Conservation (phyloP, 768 basidiomycete genomes). For the Infundibulicybe gibba region DNA sequence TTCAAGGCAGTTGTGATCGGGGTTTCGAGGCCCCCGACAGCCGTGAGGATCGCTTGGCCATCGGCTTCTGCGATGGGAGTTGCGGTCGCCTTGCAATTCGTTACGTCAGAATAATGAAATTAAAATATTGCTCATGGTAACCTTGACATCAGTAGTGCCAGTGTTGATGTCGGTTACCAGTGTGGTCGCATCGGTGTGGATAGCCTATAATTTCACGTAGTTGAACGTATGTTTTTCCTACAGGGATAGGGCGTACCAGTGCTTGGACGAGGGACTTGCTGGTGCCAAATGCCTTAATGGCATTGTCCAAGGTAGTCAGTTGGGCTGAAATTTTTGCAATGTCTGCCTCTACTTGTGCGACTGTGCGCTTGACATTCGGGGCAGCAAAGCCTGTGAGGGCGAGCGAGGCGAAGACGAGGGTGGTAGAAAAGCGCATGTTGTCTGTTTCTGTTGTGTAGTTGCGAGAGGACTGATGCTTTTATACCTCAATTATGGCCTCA, state of each 20-base stretch:
- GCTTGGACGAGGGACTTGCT: constrained; percentile 18
- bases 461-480: too few relatives aligned
- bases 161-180: constrained; percentile 16
- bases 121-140: constrained; percentile 1
- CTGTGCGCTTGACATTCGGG: neutral
- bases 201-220: constrained; percentile 9
- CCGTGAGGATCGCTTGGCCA: constrained; percentile 12
- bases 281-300: constrained; percentile 4
- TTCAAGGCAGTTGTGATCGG: constrained; percentile 20
- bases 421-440: constrained; percentile 8
- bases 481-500: too few relatives aligned
- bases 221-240: neutral
- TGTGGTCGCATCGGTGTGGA: constrained; percentile 18
- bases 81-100: too few relatives aligned
- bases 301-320: constrained; percentile 3
- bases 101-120: neutral
- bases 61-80: constrained; percentile 10
- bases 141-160: constrained; percentile 20
- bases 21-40: constrained; percentile 20
- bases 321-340: neutral
- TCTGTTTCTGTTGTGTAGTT: neutral
- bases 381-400: constrained; percentile 2
- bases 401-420: constrained; percentile 2
- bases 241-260: constrained; percentile 14
- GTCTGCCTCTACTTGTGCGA: constrained; percentile 7